Evolutionary conservation across 345 rosid species (phyloP).

Genomic region (Pugionium cornutum): DNA sequence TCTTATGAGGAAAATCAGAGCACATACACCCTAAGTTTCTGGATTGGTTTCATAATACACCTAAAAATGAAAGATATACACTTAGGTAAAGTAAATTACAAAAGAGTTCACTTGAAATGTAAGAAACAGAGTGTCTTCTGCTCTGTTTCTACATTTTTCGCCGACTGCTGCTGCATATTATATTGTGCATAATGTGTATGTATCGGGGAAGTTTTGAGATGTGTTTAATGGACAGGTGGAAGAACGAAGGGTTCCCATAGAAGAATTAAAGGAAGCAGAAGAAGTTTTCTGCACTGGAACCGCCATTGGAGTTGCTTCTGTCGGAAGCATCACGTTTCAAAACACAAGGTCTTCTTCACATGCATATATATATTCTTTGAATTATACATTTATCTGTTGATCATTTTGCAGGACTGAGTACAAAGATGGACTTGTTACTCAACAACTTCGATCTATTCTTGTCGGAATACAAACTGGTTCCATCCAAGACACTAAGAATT

Average conservation of each 20-base stretch:
- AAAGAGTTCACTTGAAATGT: not conserved
- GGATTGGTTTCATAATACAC: not conserved
- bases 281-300: constrained; percentile 93
- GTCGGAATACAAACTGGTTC: constrained; percentile 56
- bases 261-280: constrained; percentile 56
- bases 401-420: constrained; percentile 50
- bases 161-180: not conserved
- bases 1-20: not conserved
- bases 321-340: constrained; percentile 60
- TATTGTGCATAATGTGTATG: not conserved
- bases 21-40: not conserved
- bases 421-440: constrained; percentile 39
- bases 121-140: constrained; percentile 5
- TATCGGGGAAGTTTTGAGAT: not conserved
- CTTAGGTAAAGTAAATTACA: not conserved
- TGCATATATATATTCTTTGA: not conserved
- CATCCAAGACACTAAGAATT: constrained; percentile 55
- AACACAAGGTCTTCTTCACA: constrained; percentile 49
- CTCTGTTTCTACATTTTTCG: not conserved
- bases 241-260: constrained; percentile 59
- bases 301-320: constrained; percentile 68
- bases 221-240: constrained; percentile 49
- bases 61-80: not conserved
- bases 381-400: not conserved
- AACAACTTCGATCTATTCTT: constrained; percentile 39